Percentiles rank a stretch among this genome's conserved stretches.
Evolutionary conservation across 140 eudicot species (phyloP).

Genomic region (Senecio squalidus): DNA sequence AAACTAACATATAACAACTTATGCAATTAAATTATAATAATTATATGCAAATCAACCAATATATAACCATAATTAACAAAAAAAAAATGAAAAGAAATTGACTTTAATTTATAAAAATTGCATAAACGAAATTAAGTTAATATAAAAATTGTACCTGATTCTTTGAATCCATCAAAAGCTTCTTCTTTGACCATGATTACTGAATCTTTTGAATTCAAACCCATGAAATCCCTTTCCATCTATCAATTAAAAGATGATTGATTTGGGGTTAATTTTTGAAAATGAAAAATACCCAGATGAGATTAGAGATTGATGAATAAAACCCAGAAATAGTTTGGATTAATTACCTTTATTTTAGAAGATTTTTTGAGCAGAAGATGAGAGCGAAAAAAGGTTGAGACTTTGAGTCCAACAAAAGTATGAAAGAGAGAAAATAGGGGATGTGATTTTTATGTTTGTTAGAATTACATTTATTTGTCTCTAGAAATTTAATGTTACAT

Average conservation of each 20-base stretch:
- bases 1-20: conserved; percentile 22
- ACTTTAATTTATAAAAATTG: not conserved
- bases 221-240: conserved; percentile 86
- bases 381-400: conserved; percentile 14
- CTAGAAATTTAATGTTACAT: no score
- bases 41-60: not conserved
- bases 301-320: not conserved
- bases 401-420: conserved; percentile 13
- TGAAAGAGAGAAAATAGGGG: conserved; percentile 10
- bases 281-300: not conserved
- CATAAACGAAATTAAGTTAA: conserved; percentile 1
- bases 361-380: not conserved
- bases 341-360: no score
- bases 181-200: conserved; percentile 55
- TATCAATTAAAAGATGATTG: conserved; percentile 10
- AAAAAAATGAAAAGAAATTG: conserved; percentile 5
- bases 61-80: not conserved
- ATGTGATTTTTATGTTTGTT: conserved; percentile 1
- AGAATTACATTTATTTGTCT: not conserved
- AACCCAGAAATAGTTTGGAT: no score
- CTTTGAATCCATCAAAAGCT: conserved; percentile 37
- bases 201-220: conserved; percentile 50
- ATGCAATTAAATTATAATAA: conserved; percentile 20
- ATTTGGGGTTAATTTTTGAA: not conserved
- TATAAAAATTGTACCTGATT: conserved; percentile 26